Conservation (phyloP, 2,329 filamentous ascomycete species). For the Penicillium sp. region DNA sequence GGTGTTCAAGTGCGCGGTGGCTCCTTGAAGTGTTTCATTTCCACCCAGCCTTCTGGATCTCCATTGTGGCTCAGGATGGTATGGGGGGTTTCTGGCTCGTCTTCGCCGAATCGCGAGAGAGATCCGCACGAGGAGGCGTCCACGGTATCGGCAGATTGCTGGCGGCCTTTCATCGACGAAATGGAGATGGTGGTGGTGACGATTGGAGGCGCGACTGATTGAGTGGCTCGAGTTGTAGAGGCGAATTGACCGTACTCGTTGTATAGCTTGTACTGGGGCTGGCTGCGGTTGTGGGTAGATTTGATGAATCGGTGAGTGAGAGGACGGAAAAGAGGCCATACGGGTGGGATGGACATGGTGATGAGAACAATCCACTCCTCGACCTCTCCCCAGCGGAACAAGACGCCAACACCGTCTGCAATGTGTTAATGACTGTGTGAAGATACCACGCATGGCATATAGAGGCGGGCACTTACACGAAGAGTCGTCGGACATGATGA, state of each 20-base stretch:
- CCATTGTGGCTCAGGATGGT: slow-evolving; percentile 9
- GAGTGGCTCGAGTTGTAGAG: not conserved
- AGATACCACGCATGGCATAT: too few species aligned
- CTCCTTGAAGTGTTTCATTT: slow-evolving; percentile 13
- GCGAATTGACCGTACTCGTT: slow-evolving; percentile 7
- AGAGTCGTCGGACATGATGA: slow-evolving; percentile 17
- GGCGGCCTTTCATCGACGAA: slow-evolving; percentile 9
- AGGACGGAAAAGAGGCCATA: slow-evolving; percentile 25
- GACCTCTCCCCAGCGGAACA: slow-evolving; percentile 24
- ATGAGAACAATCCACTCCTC: slow-evolving; percentile 28
- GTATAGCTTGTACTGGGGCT: slow-evolving; percentile 3
- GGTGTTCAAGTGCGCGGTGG: not conserved
- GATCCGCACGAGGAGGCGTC: slow-evolving; percentile 13
- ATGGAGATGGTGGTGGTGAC: slow-evolving; percentile 18
- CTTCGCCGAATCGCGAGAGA: slow-evolving; percentile 13
- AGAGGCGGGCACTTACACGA: slow-evolving; percentile 14
- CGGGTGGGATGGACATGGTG: slow-evolving; percentile 26
- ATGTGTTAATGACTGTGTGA: not conserved
- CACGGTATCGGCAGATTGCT: not conserved
- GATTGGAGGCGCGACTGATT: slow-evolving; percentile 4
- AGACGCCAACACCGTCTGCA: slow-evolving; percentile 19
- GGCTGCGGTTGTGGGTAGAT: slow-evolving; percentile 10
- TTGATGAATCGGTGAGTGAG: slow-evolving; percentile 22
- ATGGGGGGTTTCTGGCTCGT: slow-evolving; percentile 10
- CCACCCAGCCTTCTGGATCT: slow-evolving; percentile 18